phyloP scores from a whole-genome alignment of 2,329 filamentous ascomycete species.

The Alternaria infectoria region DNA sequence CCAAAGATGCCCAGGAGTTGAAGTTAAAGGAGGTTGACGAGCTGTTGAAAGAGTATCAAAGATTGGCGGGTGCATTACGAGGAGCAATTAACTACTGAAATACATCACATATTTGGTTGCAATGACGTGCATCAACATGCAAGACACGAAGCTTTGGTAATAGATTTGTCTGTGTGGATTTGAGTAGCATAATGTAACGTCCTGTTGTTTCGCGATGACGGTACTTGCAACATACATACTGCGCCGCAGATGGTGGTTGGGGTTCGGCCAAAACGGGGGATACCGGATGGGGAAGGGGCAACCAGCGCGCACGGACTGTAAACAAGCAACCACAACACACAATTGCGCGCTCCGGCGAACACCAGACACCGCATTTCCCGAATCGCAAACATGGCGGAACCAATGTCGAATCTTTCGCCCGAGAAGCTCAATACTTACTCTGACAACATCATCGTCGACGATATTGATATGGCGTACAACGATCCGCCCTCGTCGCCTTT shows the following conservation, averaged over 20 bases:
- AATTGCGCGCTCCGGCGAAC: conserved; percentile 10
- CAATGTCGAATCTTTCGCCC: conserved; percentile 40
- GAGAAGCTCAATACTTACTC: conserved; percentile 38
- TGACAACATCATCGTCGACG: conserved; percentile 27
- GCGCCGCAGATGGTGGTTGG: background rate
- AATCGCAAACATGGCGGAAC: conserved; percentile 35
- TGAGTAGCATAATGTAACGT: background rate
- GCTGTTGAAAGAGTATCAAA: conserved; percentile 51
- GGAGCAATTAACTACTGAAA: conserved; percentile 49
- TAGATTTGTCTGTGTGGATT: background rate
- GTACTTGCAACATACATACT: background rate
- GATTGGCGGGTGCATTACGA: conserved; percentile 53
- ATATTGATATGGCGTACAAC: conserved; percentile 48
- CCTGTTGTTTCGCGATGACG: background rate
- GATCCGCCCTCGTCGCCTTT: conserved; percentile 58
- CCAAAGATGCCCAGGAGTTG: conserved; percentile 53
- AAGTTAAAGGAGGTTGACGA: conserved; percentile 58
- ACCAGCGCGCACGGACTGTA: conserved; percentile 15
- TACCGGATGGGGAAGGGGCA: conserved; percentile 16
- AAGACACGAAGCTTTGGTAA: background rate
- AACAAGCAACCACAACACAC: conserved; percentile 22
- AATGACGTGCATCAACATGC: background rate
- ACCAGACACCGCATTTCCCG: conserved; percentile 16
- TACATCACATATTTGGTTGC: background rate
- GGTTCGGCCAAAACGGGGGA: conserved; percentile 13